Evolutionary conservation across 2,329 filamentous ascomycete species (phyloP), one percentile per base, ranked within the genome.

Genomic region (Colletotrichum spaethianum): DNA sequence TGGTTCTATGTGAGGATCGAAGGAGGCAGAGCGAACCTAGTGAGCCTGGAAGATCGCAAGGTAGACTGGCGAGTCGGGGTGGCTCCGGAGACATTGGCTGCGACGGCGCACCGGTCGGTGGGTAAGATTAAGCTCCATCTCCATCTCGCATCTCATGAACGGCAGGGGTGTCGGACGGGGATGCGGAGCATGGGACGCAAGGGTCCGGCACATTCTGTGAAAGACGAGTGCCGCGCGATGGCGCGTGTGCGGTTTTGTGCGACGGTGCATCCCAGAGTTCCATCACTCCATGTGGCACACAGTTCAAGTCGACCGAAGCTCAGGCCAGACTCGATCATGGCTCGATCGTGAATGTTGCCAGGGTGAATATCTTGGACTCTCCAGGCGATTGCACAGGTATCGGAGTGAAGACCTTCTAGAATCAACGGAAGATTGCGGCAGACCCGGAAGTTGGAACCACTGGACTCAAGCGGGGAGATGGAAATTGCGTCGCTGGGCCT

Each of bases 111-210:
- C 69, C 64, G 69, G 64, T 63, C 69, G 69, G 69, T 72, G 69
- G 69, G 59, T 72, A 63, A 72, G 69, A 72, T 72, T 72, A 72
- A 72, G 69, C 69, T 72, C 69, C 69, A 69, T 72, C 69, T 38
- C 69, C 69, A 72, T 72, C 65, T 72, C 65, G 69, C 69, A 72
- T 72, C 59, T 59, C 65, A 46, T 63, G 52, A 68, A 60, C 33
- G 23, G 52, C 69, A 69, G 69, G 69, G 69, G 53, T 69, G 52
- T 53, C 57, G 50, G 52, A 69, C 59, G 52, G 69, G 64, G 65
- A 55, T 69, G 64, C 69, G 64, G 59, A 69, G 69, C 69, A 53
- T 63, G 56, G 57, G 44, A 63, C 42, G 57, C 64, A 68, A 72
- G 64, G 68, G 64, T 69, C 44, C 59, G 59, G 57, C 63, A 48